Conservation (phyloP, 495 filamentous ascomycete species). For the Extremus antarcticus region DNA sequence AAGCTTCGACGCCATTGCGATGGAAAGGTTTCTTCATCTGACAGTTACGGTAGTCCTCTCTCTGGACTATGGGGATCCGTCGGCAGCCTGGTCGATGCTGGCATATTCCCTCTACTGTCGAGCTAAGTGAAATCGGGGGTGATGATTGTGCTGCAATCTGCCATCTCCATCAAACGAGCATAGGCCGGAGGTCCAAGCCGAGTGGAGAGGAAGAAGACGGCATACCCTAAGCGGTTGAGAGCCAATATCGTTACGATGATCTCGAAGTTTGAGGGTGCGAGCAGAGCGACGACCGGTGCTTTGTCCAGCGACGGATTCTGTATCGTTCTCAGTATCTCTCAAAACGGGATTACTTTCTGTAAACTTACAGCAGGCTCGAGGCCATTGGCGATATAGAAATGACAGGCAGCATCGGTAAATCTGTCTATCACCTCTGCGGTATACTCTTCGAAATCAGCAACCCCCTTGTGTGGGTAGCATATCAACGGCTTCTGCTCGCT, state of each 20-base stretch:
- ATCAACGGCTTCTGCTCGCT: slow-evolving; percentile 7
- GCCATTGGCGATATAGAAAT: slow-evolving; percentile 5
- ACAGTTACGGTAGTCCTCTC: not conserved
- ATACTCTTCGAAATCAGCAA: slow-evolving; percentile 14
- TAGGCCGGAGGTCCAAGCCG: slow-evolving; percentile 37
- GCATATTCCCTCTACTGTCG: not conserved
- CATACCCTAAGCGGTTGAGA: slow-evolving; percentile 36
- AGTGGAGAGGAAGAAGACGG: slow-evolving; percentile 38
- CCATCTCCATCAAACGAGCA: slow-evolving; percentile 27
- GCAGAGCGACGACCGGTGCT: slow-evolving; percentile 35
- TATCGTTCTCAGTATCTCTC: not conserved
- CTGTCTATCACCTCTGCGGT: slow-evolving; percentile 5
- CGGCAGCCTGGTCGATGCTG: slow-evolving; percentile 3
- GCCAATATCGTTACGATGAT: slow-evolving; percentile 36
- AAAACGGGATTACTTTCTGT: not conserved
- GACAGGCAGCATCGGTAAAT: slow-evolving; percentile 1
- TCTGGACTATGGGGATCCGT: not conserved
- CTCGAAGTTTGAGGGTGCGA: slow-evolving; percentile 36
- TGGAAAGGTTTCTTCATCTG: not conserved
- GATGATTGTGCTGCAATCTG: slow-evolving; percentile 23
- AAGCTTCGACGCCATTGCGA: not conserved
- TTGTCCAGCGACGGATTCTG: slow-evolving; percentile 16
- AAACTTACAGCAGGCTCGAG: slow-evolving; percentile 9
- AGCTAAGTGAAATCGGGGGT: not conserved
- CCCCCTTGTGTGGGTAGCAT: slow-evolving; percentile 10